These are phyloP conservation scores for Ashbya aceris DNA, from an alignment of 1,139 yeast genomes.

Conservation along the genomic window DNA sequence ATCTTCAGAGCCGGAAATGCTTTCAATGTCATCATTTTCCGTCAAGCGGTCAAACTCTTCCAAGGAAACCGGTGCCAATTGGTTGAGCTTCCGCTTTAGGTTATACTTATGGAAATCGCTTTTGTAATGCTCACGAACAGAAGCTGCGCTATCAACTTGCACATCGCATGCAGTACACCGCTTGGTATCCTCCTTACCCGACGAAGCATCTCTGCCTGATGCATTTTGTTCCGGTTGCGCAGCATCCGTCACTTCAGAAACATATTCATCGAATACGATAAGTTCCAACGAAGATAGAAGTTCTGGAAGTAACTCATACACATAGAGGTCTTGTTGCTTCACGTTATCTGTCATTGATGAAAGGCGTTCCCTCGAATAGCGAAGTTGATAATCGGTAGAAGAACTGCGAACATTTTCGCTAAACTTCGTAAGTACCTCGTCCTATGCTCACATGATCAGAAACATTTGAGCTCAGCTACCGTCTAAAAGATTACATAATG, in stretches of 20 bases:
- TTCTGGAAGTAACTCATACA: constrained; percentile 40
- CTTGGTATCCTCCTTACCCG: constrained; percentile 3
- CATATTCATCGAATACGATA: constrained; percentile 47
- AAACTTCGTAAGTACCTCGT: too few relatives aligned
- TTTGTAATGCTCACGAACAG: constrained; percentile 42
- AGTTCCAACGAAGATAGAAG: constrained; percentile 43
- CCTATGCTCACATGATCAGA: too few relatives aligned
- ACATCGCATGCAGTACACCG: constrained; percentile 18
- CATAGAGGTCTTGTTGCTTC: constrained; percentile 39
- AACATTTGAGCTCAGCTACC: too few relatives aligned
- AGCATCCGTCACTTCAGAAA: constrained; percentile 28
- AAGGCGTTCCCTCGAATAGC: neutral
- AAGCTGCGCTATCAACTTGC: constrained; percentile 22
- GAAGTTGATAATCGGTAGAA: neutral
- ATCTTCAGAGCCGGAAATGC: constrained; percentile 10
- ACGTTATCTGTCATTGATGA: constrained; percentile 4
- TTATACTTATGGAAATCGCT: constrained; percentile 56
- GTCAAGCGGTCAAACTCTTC: constrained; percentile 47
- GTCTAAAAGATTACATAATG: too few relatives aligned
- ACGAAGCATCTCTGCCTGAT: constrained; percentile 1
- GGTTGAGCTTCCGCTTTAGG: constrained; percentile 42
- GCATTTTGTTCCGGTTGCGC: constrained; percentile 9
- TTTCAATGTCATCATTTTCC: constrained; percentile 12
- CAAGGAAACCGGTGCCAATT: constrained; percentile 43
- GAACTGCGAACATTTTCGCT: too few relatives aligned